Conservation (phyloP, 306 rosid genomes). For the Casuarina glauca region DNA sequence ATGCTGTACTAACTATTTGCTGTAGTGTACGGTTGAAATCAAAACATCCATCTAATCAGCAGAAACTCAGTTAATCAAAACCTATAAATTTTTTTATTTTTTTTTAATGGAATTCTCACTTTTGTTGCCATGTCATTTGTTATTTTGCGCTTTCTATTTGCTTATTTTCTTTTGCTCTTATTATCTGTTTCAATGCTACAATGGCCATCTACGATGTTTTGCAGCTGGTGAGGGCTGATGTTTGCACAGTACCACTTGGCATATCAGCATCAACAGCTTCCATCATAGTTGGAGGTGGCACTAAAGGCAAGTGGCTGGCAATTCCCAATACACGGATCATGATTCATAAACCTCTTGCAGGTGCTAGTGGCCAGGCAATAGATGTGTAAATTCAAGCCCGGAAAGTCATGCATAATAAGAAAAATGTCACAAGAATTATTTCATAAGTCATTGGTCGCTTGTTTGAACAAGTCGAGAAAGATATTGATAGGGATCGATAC, state of each 20-base stretch:
- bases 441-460: slow-evolving; percentile 76
- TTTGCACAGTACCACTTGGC: slow-evolving; percentile 90
- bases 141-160: not conserved
- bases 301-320: slow-evolving; percentile 95
- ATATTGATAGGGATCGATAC: slow-evolving; percentile 84
- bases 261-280: slow-evolving; percentile 92
- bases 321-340: slow-evolving; percentile 95
- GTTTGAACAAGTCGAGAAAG: slow-evolving; percentile 76
- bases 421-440: slow-evolving; percentile 64
- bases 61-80: not conserved
- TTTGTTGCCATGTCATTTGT: not conserved
- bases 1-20: no score
- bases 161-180: slow-evolving; percentile 40
- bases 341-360: slow-evolving; percentile 95
- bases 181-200: slow-evolving; percentile 58
- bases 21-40: no score
- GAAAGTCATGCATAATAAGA: slow-evolving; percentile 80
- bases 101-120: not conserved
- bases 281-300: slow-evolving; percentile 86
- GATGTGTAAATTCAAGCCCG: slow-evolving; percentile 94
- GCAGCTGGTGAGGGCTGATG: slow-evolving; percentile 97
- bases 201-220: slow-evolving; percentile 89
- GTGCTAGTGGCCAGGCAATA: slow-evolving; percentile 94
- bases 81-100: not conserved
- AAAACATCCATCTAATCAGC: no score